Conservation (phyloP, 805 yeast genomes). For the Hanseniaspora opuntiae region DNA sequence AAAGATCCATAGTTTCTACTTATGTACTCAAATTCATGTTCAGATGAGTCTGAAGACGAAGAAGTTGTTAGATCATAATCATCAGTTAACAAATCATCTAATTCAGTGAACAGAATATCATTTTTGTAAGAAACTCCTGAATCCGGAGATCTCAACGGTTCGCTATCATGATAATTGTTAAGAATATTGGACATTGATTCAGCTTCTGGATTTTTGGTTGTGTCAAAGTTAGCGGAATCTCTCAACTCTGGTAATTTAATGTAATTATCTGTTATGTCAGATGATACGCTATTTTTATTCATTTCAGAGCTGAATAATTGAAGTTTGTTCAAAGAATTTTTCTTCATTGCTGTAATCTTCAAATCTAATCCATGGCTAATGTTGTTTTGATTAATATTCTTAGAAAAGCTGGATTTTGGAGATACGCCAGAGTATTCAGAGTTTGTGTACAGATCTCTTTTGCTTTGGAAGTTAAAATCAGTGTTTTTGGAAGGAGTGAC, state of each 20-base stretch:
- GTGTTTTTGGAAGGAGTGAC: background rate
- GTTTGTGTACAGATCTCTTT: background rate
- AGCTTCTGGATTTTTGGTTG: background rate
- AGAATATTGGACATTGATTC: too few relatives aligned
- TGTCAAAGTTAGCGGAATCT: background rate
- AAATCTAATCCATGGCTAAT: constrained; percentile 3
- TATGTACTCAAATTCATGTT: background rate
- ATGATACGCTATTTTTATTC: background rate
- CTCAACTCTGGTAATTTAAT: background rate
- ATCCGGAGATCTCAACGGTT: background rate
- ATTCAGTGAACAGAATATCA: background rate
- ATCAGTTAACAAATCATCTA: background rate
- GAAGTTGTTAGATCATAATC: constrained; percentile 9
- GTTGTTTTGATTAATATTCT: background rate
- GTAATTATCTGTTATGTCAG: background rate
- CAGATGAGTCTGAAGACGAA: constrained; percentile 1
- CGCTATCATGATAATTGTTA: background rate
- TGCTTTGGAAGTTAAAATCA: background rate
- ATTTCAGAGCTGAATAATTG: background rate
- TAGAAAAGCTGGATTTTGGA: constrained; percentile 12
- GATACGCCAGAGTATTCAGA: constrained; percentile 10
- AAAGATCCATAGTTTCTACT: background rate
- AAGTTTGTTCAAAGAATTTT: constrained; percentile 4
- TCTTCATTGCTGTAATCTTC: constrained; percentile 12
- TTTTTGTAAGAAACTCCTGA: background rate